These are phyloP conservation scores for Dioszegia aurantiaca DNA, from an alignment of 768 basidiomycete species.

Conservation along the genomic window DNA sequence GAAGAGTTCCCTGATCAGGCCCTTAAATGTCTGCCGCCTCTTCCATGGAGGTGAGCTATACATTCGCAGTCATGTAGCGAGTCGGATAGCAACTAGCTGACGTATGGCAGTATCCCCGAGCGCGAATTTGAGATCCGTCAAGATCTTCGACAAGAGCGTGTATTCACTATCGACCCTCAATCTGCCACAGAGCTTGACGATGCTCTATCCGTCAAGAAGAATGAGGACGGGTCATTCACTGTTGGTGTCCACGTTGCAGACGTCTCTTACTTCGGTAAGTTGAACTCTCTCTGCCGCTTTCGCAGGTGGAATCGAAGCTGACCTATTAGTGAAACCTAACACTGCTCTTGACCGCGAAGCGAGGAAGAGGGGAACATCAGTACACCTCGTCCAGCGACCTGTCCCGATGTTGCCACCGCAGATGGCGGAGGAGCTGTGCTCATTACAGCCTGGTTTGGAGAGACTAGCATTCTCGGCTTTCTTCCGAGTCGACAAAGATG, in stretches of 20 bases:
- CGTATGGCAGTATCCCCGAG: slow-evolving; percentile 65
- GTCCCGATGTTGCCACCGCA: slow-evolving; percentile 96
- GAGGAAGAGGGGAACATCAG: slow-evolving; percentile 91
- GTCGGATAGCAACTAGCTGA: too few relatives aligned
- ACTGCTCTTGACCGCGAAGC: slow-evolving; percentile 98
- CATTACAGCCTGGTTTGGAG: slow-evolving; percentile 80
- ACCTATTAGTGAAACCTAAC: slow-evolving; percentile 49
- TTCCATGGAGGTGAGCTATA: slow-evolving; percentile 67
- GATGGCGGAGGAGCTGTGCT: slow-evolving; percentile 90
- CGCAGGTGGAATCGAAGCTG: neutral
- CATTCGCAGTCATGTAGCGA: too few relatives aligned
- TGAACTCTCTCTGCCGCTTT: slow-evolving; percentile 57
- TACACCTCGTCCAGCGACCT: slow-evolving; percentile 91
- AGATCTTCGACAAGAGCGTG: slow-evolving; percentile 76
- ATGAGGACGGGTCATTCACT: slow-evolving; percentile 88
- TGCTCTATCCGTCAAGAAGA: slow-evolving; percentile 80
- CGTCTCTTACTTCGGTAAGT: slow-evolving; percentile 73
- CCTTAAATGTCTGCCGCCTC: slow-evolving; percentile 88
- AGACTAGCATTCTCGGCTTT: slow-evolving; percentile 85
- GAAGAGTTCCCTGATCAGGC: slow-evolving; percentile 96
- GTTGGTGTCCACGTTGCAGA: slow-evolving; percentile 95
- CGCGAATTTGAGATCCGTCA: slow-evolving; percentile 81
- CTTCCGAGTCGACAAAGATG: slow-evolving; percentile 81
- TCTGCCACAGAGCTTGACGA: slow-evolving; percentile 91
- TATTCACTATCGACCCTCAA: slow-evolving; percentile 91